Conservation (phyloP, 176 grass and related monocot genomes). For the Juncus effusus region DNA sequence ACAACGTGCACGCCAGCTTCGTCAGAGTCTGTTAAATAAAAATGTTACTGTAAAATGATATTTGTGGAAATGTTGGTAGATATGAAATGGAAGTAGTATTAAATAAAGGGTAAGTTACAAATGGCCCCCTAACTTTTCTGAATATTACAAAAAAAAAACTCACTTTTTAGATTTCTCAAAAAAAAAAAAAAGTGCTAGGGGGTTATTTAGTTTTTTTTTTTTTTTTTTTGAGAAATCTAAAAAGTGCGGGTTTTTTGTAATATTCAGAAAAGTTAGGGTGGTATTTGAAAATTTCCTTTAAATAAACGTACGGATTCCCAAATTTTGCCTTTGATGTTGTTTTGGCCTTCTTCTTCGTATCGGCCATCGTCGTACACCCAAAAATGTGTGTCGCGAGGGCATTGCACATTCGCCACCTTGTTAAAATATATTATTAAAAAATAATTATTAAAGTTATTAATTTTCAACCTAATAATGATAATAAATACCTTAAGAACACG, state of each 20-base stretch:
- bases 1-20: slow-evolving; percentile 62
- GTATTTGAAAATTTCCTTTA: not conserved
- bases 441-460: slow-evolving; percentile 20
- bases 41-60: not conserved
- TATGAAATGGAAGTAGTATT: not conserved
- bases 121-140: too few species aligned
- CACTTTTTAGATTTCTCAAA: too few species aligned
- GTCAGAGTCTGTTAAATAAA: slow-evolving; percentile 44
- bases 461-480: slow-evolving; percentile 35
- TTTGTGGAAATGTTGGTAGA: not conserved
- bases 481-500: slow-evolving; percentile 61
- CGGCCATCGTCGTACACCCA: slow-evolving; percentile 95
- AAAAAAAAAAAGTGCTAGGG: not conserved
- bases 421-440: not conserved
- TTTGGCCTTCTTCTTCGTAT: slow-evolving; percentile 99
- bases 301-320: slow-evolving; percentile 60
- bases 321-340: slow-evolving; percentile 93
- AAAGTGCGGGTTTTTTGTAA: too few species aligned
- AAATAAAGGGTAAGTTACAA: not conserved
- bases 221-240: too few species aligned
- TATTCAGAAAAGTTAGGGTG: not conserved
- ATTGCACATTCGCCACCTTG: slow-evolving; percentile 82
- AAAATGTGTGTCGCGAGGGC: slow-evolving; percentile 92
- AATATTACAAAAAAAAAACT: not conserved
- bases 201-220: too few species aligned